Conservation (phyloP, 192 early-diverging fungal genomes). For the Coemansia sp. region DNA sequence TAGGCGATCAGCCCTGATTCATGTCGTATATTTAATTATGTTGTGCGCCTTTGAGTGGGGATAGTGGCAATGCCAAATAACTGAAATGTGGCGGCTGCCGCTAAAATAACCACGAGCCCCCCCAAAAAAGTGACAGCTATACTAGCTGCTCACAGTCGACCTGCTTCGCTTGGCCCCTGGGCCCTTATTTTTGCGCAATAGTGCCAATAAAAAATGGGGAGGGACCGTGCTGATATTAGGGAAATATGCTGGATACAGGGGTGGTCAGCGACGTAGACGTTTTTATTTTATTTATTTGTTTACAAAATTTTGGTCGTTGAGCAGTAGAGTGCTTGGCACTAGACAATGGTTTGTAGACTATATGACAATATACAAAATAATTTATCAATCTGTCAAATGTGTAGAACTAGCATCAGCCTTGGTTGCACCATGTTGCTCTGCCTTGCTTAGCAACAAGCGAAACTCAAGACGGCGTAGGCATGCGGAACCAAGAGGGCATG, state of each 20-base stretch:
- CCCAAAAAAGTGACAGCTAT: not conserved
- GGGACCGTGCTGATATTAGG: constrained; percentile 4
- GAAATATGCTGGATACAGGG: not conserved
- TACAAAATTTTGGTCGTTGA: not conserved
- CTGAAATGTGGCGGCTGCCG: constrained; percentile 9
- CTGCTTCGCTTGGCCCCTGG: not conserved
- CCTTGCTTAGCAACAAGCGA: not conserved
- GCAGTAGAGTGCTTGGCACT: not conserved
- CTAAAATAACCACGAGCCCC: not conserved
- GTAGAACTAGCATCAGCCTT: not conserved
- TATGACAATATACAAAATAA: not conserved
- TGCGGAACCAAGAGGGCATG: not conserved
- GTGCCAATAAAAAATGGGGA: not conserved
- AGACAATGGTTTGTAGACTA: constrained; percentile 1
- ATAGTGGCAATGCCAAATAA: constrained; percentile 3
- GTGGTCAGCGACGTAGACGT: not conserved
- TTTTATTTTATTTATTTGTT: constrained; percentile 5
- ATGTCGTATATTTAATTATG: not conserved
- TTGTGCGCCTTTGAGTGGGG: constrained; percentile 7
- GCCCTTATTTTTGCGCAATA: not conserved
- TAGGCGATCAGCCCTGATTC: constrained; percentile 1
- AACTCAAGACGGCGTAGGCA: not conserved
- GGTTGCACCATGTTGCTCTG: not conserved
- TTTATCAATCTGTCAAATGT: not conserved
- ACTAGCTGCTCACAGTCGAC: constrained; percentile 8